A percentile compares a stretch with the other conserved stretches of the same genome.
phyloP scores from a whole-genome alignment of 1,284 basidiomycete species.

The Ganoderma lucidum region DNA sequence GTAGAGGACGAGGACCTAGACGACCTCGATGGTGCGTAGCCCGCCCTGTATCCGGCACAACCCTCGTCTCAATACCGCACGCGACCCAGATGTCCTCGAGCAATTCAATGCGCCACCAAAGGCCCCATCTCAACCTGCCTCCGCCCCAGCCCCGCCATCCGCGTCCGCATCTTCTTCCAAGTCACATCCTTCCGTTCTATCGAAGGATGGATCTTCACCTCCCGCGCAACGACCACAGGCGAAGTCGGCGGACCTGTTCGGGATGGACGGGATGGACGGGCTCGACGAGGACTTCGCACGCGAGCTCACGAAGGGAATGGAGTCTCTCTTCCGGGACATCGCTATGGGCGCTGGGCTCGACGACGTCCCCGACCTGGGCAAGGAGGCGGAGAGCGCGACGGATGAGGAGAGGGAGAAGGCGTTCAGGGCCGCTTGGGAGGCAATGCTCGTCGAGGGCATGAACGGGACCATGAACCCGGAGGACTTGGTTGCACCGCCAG shows the following conservation, averaged over 20 bases:
- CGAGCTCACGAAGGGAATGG: constrained; percentile 86
- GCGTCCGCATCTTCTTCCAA: constrained; percentile 17
- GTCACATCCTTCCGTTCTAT: constrained; percentile 3
- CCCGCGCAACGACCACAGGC: constrained; percentile 36
- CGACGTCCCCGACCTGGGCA: constrained; percentile 47
- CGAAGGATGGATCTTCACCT: constrained; percentile 18
- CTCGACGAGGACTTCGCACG: constrained; percentile 66
- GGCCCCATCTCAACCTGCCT: constrained; percentile 37
- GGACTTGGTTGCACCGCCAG: constrained; percentile 26
- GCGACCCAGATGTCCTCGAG: constrained; percentile 61
- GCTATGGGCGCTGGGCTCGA: constrained; percentile 47
- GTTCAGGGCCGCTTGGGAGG: constrained; percentile 78
- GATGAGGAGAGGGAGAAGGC: constrained; percentile 51
- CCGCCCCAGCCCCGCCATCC: constrained; percentile 23
- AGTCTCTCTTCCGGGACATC: constrained; percentile 81
- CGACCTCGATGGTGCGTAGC: constrained; percentile 73
- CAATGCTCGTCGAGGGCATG: constrained; percentile 77
- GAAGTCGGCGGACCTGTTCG: constrained; percentile 38
- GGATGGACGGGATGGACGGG: constrained; percentile 46
- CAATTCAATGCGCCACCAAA: constrained; percentile 47
- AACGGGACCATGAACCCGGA: constrained; percentile 54
- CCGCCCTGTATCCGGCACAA: not conserved
- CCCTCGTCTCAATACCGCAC: not conserved
- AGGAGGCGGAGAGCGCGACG: constrained; percentile 46
- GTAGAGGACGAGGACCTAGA: constrained; percentile 73